Evolutionary conservation across 805 yeast genomes (phyloP).

Genomic region (Priceomyces medius): DNA sequence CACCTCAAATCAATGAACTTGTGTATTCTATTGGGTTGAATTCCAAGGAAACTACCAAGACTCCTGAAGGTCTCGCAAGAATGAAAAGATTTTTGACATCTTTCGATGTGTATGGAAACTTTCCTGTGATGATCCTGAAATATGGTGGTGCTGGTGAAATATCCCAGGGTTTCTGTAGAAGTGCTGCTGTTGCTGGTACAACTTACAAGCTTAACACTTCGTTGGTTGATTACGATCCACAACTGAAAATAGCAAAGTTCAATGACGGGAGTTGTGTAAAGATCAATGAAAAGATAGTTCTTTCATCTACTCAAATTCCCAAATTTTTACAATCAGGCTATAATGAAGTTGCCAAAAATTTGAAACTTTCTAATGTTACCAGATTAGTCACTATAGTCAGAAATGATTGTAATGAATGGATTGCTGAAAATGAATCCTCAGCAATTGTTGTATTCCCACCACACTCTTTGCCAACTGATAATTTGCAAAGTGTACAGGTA

Average conservation of each 20-base stretch:
- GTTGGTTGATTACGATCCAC: slow-evolving; percentile 63
- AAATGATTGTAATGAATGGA: slow-evolving; percentile 90
- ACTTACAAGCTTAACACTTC: slow-evolving; percentile 80
- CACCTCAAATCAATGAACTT: slow-evolving; percentile 77
- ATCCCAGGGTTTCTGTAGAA: slow-evolving; percentile 94
- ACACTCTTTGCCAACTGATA: slow-evolving; percentile 62
- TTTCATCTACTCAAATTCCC: slow-evolving; percentile 66
- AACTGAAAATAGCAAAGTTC: slow-evolving; percentile 63
- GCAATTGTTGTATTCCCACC: slow-evolving; percentile 94
- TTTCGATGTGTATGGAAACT: slow-evolving; percentile 88
- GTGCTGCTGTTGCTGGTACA: slow-evolving; percentile 98
- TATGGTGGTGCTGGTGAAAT: slow-evolving; percentile 96
- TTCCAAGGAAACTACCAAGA: slow-evolving; percentile 54
- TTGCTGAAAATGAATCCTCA: slow-evolving; percentile 76
- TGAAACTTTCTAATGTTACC: slow-evolving; percentile 54
- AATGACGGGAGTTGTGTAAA: slow-evolving; percentile 72
- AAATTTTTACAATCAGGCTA: slow-evolving; percentile 41
- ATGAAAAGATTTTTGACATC: slow-evolving; percentile 82
- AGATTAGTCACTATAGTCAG: slow-evolving; percentile 81
- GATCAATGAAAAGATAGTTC: slow-evolving; percentile 75
- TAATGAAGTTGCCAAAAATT: slow-evolving; percentile 43
- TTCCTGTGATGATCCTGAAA: slow-evolving; percentile 88
- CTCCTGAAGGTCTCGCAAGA: slow-evolving; percentile 74
- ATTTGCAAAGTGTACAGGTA: slow-evolving; percentile 77
- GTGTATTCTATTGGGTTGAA: slow-evolving; percentile 85